Evolutionary conservation across 176 grass and related monocot genomes (phyloP).

Genomic region (Oryza meridionalis): DNA sequence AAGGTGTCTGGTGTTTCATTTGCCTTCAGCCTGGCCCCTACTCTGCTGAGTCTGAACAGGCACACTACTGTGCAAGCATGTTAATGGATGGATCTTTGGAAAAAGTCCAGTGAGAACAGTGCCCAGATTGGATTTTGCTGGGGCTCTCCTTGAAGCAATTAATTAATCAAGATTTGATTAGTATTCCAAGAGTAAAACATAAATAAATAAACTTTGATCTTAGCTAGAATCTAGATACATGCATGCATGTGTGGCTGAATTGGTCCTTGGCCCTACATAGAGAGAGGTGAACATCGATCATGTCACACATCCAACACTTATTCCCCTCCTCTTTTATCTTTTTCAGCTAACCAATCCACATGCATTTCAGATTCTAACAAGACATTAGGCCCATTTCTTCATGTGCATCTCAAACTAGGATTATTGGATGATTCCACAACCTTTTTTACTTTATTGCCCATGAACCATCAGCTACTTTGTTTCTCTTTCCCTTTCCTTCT

Average conservation of each 20-base stretch:
- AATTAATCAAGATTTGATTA: constrained; percentile 17
- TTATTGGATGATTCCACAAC: background rate
- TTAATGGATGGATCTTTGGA: constrained; percentile 11
- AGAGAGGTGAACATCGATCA: constrained; percentile 20
- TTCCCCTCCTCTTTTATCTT: background rate
- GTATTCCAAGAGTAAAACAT: background rate
- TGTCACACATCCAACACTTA: constrained; percentile 28
- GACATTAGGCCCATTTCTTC: background rate
- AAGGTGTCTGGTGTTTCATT: constrained; percentile 6
- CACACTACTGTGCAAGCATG: constrained; percentile 35
- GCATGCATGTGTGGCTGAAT: constrained; percentile 35
- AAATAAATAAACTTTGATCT: background rate
- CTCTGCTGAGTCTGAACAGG: constrained; percentile 27
- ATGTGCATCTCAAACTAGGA: constrained; percentile 16
- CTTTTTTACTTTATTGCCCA: constrained; percentile 6
- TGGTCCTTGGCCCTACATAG: constrained; percentile 26
- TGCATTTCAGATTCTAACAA: constrained; percentile 25
- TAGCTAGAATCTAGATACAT: constrained; percentile 32
- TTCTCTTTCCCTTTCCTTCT: constrained; percentile 12
- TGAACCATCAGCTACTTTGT: background rate
- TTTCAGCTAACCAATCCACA: constrained; percentile 16
- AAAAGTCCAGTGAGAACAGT: constrained; percentile 38
- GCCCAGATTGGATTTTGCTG: constrained; percentile 38
- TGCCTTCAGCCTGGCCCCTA: background rate
- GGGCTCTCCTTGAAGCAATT: constrained; percentile 9